Percentiles rank a stretch among this genome's conserved stretches.
Conservation (phyloP, 352 stramenopile species). For the Saprolegnia parasitica region DNA sequence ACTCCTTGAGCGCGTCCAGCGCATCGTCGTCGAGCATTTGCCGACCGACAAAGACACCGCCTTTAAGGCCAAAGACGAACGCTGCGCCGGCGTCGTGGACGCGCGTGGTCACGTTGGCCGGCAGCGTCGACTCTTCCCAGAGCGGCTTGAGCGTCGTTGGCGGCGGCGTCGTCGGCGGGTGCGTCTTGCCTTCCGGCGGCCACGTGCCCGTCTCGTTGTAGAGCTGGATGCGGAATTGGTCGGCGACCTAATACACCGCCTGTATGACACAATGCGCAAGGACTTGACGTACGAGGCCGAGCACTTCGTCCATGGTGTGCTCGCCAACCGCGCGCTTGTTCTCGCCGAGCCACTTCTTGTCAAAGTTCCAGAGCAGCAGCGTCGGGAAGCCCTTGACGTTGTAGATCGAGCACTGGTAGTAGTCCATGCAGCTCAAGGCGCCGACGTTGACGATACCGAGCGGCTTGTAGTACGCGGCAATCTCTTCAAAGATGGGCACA, state of each 20-base stretch:
- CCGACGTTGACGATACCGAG: slow-evolving; percentile 57
- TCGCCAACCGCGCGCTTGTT: slow-evolving; percentile 74
- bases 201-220: slow-evolving; percentile 67
- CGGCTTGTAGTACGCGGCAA: slow-evolving; percentile 72
- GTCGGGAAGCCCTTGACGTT: slow-evolving; percentile 78
- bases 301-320: slow-evolving; percentile 72
- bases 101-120: slow-evolving; percentile 70
- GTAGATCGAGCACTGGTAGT: slow-evolving; percentile 74
- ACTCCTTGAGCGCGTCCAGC: slow-evolving; percentile 70
- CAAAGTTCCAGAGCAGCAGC: slow-evolving; percentile 73
- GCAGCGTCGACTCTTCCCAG: slow-evolving; percentile 71
- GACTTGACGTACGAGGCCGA: slow-evolving; percentile 34
- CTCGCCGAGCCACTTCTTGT: slow-evolving; percentile 62
- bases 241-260: slow-evolving; percentile 40
- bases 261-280: too few species aligned
- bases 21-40: slow-evolving; percentile 71
- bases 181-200: slow-evolving; percentile 33
- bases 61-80: slow-evolving; percentile 76
- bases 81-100: slow-evolving; percentile 69
- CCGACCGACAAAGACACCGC: slow-evolving; percentile 69
- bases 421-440: slow-evolving; percentile 81
- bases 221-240: slow-evolving; percentile 49
- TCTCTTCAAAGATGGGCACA: slow-evolving; percentile 52
- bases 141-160: slow-evolving; percentile 33
- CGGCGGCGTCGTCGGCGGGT: slow-evolving; percentile 19